A percentile compares a stretch with the other conserved stretches of the same genome.
These are phyloP conservation scores for Neostapfia colusana DNA, from an alignment of 176 grass and related monocot species.

Conservation along the genomic window DNA sequence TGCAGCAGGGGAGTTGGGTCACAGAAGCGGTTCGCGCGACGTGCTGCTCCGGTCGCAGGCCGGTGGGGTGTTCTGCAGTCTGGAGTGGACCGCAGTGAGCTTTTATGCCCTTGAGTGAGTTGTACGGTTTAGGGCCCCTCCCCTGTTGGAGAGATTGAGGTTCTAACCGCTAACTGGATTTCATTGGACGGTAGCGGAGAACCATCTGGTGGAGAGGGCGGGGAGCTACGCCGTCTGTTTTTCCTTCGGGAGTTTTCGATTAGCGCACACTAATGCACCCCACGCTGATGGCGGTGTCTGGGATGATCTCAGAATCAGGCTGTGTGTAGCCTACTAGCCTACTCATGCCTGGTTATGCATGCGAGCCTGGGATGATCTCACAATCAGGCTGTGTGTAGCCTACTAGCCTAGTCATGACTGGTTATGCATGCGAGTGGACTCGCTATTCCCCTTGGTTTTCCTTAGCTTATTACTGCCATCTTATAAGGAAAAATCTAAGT, in stretches of 20 bases:
- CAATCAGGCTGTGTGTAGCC: neutral
- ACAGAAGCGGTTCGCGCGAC: neutral
- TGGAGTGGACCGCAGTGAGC: slow-evolving; percentile 7
- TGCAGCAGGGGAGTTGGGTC: neutral
- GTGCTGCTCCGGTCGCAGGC: neutral
- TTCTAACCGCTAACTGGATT: neutral
- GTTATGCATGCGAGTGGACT: slow-evolving; percentile 1
- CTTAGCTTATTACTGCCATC: neutral
- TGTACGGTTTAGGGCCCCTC: slow-evolving; percentile 30
- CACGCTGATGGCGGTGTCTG: neutral
- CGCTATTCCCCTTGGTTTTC: neutral
- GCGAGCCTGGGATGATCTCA: neutral
- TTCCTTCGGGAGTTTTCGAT: neutral
- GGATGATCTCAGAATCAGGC: neutral
- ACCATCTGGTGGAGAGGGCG: neutral
- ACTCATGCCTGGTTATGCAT: neutral
- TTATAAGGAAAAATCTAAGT: neutral
- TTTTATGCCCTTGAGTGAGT: slow-evolving; percentile 9
- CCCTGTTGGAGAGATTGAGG: neutral
- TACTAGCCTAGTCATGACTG: neutral
- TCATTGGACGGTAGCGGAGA: neutral
- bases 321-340: neutral
- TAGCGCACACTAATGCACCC: neutral
- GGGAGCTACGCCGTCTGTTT: neutral
- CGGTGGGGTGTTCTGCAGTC: slow-evolving; percentile 3